A percentile compares a stretch with the other conserved stretches of the same genome.
Conservation (phyloP, 345 rosid genomes). For the Luvunga scandens region DNA sequence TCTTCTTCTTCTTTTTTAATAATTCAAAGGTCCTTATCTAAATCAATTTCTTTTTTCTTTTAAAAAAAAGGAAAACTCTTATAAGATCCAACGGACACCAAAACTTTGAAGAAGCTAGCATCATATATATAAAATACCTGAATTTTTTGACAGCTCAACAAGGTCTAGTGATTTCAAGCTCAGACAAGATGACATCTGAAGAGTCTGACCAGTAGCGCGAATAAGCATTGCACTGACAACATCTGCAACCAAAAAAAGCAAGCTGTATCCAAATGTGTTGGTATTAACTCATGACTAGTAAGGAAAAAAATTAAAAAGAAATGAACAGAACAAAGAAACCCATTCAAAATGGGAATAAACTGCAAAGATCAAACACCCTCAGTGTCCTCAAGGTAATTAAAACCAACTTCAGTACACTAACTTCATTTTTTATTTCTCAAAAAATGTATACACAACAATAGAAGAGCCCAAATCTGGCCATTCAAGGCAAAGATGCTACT, state of each 20-base stretch:
- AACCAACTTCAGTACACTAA: not conserved
- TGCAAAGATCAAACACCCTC: not conserved
- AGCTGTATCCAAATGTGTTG: constrained; percentile 67
- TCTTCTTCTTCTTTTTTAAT: too few species aligned
- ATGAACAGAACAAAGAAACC: not conserved
- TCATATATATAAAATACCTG: constrained; percentile 36
- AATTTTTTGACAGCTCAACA: constrained; percentile 33
- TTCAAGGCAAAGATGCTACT: not conserved
- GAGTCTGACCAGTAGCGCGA: constrained; percentile 61
- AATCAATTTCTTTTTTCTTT: too few species aligned
- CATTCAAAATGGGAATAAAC: not conserved
- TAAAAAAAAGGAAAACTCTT: not conserved
- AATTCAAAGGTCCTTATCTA: not conserved
- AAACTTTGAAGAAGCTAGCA: not conserved
- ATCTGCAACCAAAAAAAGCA: constrained; percentile 83
- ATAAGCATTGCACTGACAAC: constrained; percentile 73
- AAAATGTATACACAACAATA: not conserved
- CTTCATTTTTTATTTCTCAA: not conserved
- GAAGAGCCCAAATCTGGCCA: not conserved
- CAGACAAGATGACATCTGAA: constrained; percentile 50
- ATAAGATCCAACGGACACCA: not conserved
- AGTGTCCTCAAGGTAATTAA: not conserved
- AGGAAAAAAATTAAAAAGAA: not conserved
- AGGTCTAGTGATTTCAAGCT: constrained; percentile 51
- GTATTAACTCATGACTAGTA: constrained; percentile 19